These are phyloP conservation scores for Amaranthus palmeri DNA, from an alignment of 148 eudicot genomes.

Conservation along the genomic window DNA sequence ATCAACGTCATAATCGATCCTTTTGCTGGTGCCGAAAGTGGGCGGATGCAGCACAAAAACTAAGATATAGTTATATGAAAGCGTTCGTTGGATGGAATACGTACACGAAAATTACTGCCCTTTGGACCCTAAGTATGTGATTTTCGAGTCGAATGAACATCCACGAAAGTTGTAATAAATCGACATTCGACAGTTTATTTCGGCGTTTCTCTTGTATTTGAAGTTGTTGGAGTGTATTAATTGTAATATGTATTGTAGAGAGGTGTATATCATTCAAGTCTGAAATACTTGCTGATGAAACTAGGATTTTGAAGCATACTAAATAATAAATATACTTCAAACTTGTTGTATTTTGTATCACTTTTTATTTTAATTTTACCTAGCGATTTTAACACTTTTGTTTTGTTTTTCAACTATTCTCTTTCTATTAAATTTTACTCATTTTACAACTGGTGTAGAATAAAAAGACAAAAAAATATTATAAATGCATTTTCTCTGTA, in stretches of 20 bases:
- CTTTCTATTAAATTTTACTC: too few relatives aligned
- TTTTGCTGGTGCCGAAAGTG: conserved; percentile 91
- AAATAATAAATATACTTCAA: too few relatives aligned
- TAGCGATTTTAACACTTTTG: too few relatives aligned
- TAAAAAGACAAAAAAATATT: too few relatives aligned
- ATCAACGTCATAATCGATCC: conserved; percentile 88
- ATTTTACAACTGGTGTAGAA: too few relatives aligned
- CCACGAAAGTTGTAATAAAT: conserved; percentile 13
- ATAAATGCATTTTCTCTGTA: too few relatives aligned
- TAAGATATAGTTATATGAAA: conserved; percentile 26
- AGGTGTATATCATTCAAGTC: neutral
- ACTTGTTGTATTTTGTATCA: neutral
- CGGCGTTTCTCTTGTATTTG: neutral
- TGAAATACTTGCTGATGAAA: neutral
- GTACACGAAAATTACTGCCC: neutral
- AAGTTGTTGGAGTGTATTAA: conserved; percentile 11
- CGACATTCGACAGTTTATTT: neutral
- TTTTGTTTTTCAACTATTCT: too few relatives aligned
- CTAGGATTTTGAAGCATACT: neutral
- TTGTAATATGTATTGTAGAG: neutral
- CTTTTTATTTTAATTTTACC: neutral
- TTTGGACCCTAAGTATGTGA: neutral
- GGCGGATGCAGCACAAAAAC: conserved; percentile 92
- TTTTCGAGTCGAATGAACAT: neutral
- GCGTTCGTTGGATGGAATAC: neutral